A percentile compares a stretch with the other conserved stretches of the same genome.
These are phyloP conservation scores for Garcia nutans DNA, from an alignment of 345 rosid species.

Conservation along the genomic window DNA sequence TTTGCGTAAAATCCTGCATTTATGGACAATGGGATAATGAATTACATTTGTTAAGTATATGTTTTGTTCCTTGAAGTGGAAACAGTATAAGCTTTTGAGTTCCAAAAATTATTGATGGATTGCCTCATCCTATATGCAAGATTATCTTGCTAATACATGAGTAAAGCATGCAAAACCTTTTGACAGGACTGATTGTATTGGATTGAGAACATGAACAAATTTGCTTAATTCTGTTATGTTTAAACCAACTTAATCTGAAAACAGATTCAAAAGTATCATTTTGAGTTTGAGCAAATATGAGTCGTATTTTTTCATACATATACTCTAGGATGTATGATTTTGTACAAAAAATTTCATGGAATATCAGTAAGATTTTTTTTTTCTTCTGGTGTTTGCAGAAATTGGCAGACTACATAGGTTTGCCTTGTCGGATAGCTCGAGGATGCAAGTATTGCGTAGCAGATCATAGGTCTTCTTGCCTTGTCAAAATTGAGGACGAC, in stretches of 20 bases:
- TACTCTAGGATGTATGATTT: neutral
- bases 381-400: conserved; percentile 53
- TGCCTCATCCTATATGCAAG: no score
- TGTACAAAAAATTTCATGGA: neutral
- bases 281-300: neutral
- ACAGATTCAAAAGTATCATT: neutral
- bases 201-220: neutral
- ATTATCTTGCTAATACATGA: neutral
- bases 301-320: neutral
- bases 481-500: conserved; percentile 83
- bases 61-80: neutral
- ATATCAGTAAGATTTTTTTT: conserved; percentile 10
- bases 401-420: conserved; percentile 89
- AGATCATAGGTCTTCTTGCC: conserved; percentile 88
- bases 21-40: no score
- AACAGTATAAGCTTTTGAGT: neutral
- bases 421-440: conserved; percentile 96
- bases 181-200: neutral
- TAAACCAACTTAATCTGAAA: neutral
- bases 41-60: no score
- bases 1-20: neutral
- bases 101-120: neutral
- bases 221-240: neutral
- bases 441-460: conserved; percentile 89
- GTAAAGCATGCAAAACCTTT: neutral